Conservation (phyloP, 805 yeast species). For the Tetrapisispora taiwanensis region DNA sequence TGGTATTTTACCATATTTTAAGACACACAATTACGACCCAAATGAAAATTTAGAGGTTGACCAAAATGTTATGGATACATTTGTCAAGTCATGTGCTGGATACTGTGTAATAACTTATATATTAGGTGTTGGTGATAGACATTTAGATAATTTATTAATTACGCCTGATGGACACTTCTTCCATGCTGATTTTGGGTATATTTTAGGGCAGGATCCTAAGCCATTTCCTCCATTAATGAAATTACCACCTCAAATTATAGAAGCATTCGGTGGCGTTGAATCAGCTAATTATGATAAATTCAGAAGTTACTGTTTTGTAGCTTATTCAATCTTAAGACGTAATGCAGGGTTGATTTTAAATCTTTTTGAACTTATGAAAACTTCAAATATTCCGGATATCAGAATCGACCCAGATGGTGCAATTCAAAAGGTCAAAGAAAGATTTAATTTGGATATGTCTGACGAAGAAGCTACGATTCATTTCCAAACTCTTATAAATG, state of each 20-base stretch:
- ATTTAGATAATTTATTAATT: conserved; percentile 76
- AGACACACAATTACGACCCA: conserved; percentile 51
- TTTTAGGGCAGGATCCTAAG: conserved; percentile 93
- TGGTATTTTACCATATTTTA: conserved; percentile 65
- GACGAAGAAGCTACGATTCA: conserved; percentile 95
- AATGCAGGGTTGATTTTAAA: conserved; percentile 84
- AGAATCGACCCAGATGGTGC: conserved; percentile 77
- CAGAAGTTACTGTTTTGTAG: conserved; percentile 87
- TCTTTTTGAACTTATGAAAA: conserved; percentile 86
- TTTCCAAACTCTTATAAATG: conserved; percentile 88
- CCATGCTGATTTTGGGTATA: conserved; percentile 97
- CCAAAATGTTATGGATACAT: conserved; percentile 75
- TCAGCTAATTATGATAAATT: conserved; percentile 80
- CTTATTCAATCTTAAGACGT: conserved; percentile 81
- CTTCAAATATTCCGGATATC: conserved; percentile 86
- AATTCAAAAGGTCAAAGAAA: conserved; percentile 83
- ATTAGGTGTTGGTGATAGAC: conserved; percentile 95
- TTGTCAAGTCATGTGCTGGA: conserved; percentile 92
- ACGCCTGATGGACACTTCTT: conserved; percentile 83
- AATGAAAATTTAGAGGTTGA: conserved; percentile 29
- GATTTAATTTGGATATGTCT: conserved; percentile 83
- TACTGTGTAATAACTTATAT: conserved; percentile 93
- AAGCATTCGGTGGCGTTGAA: conserved; percentile 92
- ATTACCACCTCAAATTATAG: conserved; percentile 89
- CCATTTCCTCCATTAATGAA: conserved; percentile 99